Conservation (phyloP, 805 yeast species). For the Lachancea kluyveri region DNA sequence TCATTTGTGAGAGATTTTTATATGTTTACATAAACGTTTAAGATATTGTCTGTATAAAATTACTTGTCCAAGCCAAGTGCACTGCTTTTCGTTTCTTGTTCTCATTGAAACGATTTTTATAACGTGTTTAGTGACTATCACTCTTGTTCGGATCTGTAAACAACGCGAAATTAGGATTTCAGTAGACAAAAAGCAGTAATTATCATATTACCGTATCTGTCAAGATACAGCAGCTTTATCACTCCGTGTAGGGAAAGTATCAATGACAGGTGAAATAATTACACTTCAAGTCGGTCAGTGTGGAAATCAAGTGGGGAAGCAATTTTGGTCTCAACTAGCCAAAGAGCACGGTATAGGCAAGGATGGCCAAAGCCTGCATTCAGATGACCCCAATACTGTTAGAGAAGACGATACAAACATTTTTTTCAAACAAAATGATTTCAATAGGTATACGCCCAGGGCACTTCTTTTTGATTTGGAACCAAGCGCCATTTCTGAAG, state of each 20-base stretch:
- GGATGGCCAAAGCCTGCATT: conserved; percentile 28
- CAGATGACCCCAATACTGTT: conserved; percentile 10
- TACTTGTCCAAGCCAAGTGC: no score
- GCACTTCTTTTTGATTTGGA: conserved; percentile 82
- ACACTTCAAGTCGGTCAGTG: conserved; percentile 79
- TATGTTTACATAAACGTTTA: no score
- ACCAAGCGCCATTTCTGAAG: conserved; percentile 76
- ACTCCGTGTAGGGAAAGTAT: no score
- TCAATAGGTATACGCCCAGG: conserved; percentile 79
- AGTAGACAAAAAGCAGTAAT: no score
- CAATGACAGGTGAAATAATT: conserved; percentile 57
- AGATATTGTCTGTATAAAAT: no score
- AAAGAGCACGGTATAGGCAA: conserved; percentile 72
- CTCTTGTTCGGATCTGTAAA: no score
- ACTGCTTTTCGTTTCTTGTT: no score
- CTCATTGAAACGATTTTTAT: no score
- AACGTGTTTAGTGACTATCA: no score
- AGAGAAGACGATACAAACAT: conserved; percentile 74
- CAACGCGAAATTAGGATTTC: no score
- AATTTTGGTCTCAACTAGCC: conserved; percentile 87
- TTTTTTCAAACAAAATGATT: conserved; percentile 73
- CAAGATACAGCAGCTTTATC: no score
- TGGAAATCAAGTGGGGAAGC: conserved; percentile 92
- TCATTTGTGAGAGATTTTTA: conserved; percentile 16
- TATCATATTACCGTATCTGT: no score